These are phyloP conservation scores for Chytriomyces sp. DNA, from an alignment of 192 early-diverging fungal genomes.

Conservation along the genomic window DNA sequence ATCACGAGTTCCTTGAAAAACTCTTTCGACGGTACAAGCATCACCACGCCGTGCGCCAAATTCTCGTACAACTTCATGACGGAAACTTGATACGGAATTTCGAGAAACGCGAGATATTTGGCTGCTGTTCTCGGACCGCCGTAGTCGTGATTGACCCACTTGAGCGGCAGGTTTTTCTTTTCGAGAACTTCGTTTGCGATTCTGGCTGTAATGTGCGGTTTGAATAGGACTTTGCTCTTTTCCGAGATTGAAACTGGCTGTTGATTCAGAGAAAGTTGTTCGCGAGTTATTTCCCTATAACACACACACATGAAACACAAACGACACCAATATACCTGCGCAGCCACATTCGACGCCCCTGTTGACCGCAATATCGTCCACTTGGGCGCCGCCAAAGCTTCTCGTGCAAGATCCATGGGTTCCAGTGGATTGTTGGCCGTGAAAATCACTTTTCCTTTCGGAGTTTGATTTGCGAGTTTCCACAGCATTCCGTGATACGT, in stretches of 20 bases:
- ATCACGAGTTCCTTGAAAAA: constrained; percentile 27
- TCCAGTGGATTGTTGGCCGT: constrained; percentile 22
- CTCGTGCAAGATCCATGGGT: constrained; percentile 11
- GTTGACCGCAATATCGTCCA: constrained; percentile 20
- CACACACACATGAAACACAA: not conserved
- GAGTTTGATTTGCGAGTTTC: not conserved
- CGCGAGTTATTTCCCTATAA: not conserved
- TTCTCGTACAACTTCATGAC: constrained; percentile 36
- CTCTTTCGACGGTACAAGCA: constrained; percentile 25
- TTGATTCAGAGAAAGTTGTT: not conserved
- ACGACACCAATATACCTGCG: not conserved
- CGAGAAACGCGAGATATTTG: constrained; percentile 29
- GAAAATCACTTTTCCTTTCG: not conserved
- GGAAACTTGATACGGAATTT: constrained; percentile 32
- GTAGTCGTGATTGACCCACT: constrained; percentile 9
- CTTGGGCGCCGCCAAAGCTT: constrained; percentile 21
- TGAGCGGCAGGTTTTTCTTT: constrained; percentile 4
- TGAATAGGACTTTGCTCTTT: not conserved
- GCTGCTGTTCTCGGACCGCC: constrained; percentile 28
- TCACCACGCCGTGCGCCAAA: constrained; percentile 31
- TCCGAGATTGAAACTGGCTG: constrained; percentile 3
- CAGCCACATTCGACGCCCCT: not conserved
- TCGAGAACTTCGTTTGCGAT: not conserved
- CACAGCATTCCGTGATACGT: constrained; percentile 16
- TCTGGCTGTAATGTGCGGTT: not conserved